Evolutionary conservation across 163 green algal genomes (phyloP), one percentile per base, ranked within the genome.

Genomic region (Chlorella variabilis): DNA sequence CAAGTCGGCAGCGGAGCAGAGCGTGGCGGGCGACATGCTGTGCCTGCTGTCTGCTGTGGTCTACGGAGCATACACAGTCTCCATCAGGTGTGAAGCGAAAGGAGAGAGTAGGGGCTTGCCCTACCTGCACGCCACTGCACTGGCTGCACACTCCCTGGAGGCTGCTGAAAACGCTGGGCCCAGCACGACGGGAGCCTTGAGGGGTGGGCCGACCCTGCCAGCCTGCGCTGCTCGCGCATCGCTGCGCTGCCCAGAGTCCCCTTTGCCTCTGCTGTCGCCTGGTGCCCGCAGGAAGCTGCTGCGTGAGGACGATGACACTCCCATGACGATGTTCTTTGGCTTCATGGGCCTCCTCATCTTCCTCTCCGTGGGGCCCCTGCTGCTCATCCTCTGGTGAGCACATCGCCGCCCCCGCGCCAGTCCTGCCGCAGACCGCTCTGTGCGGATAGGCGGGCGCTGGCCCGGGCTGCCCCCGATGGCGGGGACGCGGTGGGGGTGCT

Each of bases 21-120:
- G 77, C 45, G 56, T 89, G 39, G 33, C 67, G 20, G 96, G 95
- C 8, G 95, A 99, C 83, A 25, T 93, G 36, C 86, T 98, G 36
- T 91, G 86, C 56, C 83, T 99, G 15, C 39, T 94, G 49, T 94
- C 94, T 29, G 92, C 94, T 15, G 82, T 88, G 8, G 67, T 97
- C 20, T 98, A 98, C 82, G 94, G 88, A 9, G 48, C 77, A 27
- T 99, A 99, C 90, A 98, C 96, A 0, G 85, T 97, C 7, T 80
- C 94, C 25, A 76, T 82, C 29, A 74, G 76, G 76, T 82, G 68
- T 54, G 45, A n/a, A 9, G 23, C 13, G 4, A 11, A 13, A 7
- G 66, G 15, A n/a, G 25, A 21, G 62, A 23, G 39, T n/a, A 66
- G 48, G 9, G 33, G n/a, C 17, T n/a, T n/a, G n/a, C n/a, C n/a